These are phyloP conservation scores for Arthroderma sp. DNA, from an alignment of 2,329 filamentous ascomycete species.

Conservation along the genomic window DNA sequence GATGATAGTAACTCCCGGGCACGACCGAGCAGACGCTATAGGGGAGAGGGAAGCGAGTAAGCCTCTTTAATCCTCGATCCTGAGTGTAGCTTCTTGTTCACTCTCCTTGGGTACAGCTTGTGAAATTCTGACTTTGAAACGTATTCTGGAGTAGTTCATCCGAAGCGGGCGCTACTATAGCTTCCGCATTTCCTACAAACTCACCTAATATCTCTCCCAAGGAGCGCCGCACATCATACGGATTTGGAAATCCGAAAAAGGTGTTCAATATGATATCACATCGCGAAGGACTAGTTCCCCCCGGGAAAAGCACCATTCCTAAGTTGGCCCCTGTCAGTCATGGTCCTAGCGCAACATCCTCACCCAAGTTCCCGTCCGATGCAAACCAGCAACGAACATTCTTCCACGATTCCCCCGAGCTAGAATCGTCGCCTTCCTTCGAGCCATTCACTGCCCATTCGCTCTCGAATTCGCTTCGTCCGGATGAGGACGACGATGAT, in stretches of 20 bases:
- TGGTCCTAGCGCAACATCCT: constrained; percentile 5
- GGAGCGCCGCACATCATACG: constrained; percentile 24
- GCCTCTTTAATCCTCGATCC: background rate
- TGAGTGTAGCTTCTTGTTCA: background rate
- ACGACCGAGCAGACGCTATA: background rate
- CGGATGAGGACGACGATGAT: constrained; percentile 23
- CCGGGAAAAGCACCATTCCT: constrained; percentile 3
- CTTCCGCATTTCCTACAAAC: background rate
- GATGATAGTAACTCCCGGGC: background rate
- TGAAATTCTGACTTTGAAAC: background rate
- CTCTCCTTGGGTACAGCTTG: background rate
- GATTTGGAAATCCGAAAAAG: constrained; percentile 9
- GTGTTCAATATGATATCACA: constrained; percentile 1
- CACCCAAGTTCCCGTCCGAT: constrained; percentile 2
- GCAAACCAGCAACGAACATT: constrained; percentile 7
- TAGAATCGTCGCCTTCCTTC: constrained; percentile 50
- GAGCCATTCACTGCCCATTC: constrained; percentile 38
- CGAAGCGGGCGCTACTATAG: background rate
- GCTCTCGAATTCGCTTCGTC: constrained; percentile 7
- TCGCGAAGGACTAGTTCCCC: background rate
- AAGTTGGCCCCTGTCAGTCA: constrained; percentile 2
- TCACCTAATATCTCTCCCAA: constrained; percentile 30
- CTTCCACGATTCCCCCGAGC: constrained; percentile 10
- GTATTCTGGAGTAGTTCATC: background rate
- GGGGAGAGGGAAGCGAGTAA: background rate